Evolutionary conservation across 2,329 filamentous ascomycete species (phyloP).

Genomic region (Corynespora cassiicola): DNA sequence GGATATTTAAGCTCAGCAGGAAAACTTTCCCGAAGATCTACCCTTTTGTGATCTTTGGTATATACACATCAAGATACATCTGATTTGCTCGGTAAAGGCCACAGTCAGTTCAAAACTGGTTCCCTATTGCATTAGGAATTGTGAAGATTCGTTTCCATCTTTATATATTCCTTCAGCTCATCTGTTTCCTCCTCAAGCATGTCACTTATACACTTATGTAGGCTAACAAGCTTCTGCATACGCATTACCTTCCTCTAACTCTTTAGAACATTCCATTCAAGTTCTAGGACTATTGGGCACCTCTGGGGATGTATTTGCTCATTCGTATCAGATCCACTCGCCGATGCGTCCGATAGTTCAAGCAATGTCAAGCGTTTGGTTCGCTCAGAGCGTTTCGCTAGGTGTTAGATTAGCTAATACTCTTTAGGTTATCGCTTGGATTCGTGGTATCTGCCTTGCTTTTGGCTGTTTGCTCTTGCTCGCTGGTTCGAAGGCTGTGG

Average conservation of each 20-base stretch:
- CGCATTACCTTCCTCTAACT: slow-evolving; percentile 13
- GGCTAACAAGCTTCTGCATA: slow-evolving; percentile 13
- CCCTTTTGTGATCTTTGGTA: too few relatives aligned
- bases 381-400: slow-evolving; percentile 7
- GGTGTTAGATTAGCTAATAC: slow-evolving; percentile 6
- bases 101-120: too few relatives aligned
- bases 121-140: slow-evolving; percentile 12
- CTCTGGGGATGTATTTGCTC: slow-evolving; percentile 12
- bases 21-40: too few relatives aligned
- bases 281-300: slow-evolving; percentile 11
- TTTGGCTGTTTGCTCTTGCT: slow-evolving; percentile 9
- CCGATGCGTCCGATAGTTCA: slow-evolving; percentile 8
- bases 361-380: slow-evolving; percentile 4
- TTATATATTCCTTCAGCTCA: slow-evolving; percentile 13
- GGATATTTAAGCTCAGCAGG: too few relatives aligned
- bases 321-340: slow-evolving; percentile 10
- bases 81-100: too few relatives aligned
- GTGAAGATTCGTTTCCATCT: slow-evolving; percentile 9
- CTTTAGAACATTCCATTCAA: slow-evolving; percentile 12
- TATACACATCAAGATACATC: too few relatives aligned
- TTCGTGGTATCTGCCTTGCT: slow-evolving; percentile 9
- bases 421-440: slow-evolving; percentile 5
- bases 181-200: slow-evolving; percentile 13
- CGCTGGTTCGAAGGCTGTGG: slow-evolving; percentile 8
- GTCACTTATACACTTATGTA: slow-evolving; percentile 14